These are phyloP conservation scores for Macrophomina phaseolina DNA, from an alignment of 2,329 filamentous ascomycete species.

Conservation along the genomic window DNA sequence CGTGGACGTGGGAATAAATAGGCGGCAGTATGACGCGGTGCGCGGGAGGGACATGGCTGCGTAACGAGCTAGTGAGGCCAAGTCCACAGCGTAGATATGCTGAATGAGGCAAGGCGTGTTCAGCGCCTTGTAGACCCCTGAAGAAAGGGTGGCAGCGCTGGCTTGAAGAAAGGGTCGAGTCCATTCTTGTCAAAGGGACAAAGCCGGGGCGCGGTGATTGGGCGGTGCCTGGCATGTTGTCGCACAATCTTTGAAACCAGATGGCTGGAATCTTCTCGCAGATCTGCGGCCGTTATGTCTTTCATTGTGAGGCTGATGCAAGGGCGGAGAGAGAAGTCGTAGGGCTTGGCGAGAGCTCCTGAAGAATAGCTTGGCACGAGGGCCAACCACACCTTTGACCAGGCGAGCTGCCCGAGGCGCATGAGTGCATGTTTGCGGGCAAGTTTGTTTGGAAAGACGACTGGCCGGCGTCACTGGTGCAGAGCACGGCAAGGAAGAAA, in stretches of 20 bases:
- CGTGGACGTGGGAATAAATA: background rate
- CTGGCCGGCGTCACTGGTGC: background rate
- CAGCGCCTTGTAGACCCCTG: conserved; percentile 18
- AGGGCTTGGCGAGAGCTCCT: conserved; percentile 26
- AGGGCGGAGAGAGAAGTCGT: conserved; percentile 24
- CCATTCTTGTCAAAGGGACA: conserved; percentile 18
- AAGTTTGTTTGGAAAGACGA: background rate
- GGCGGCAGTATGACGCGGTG: background rate
- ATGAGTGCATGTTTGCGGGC: conserved; percentile 8
- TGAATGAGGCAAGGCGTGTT: conserved; percentile 4
- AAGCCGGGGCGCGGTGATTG: conserved; percentile 19
- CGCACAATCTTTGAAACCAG: conserved; percentile 4
- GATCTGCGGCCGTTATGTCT: conserved; percentile 25
- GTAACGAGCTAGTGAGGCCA: background rate
- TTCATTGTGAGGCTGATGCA: conserved; percentile 27
- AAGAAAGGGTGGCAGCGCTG: conserved; percentile 17
- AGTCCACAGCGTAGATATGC: background rate
- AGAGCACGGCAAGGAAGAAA: conserved; percentile 20
- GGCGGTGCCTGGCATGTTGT: conserved; percentile 12
- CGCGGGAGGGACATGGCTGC: conserved; percentile 2
- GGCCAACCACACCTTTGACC: conserved; percentile 7
- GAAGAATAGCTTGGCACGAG: conserved; percentile 27
- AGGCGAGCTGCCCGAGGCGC: background rate
- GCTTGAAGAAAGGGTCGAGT: conserved; percentile 12
- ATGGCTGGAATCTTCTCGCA: conserved; percentile 13